phyloP scores from a whole-genome alignment of 768 basidiomycete species.

The Pleurotus salmoneostramineus region DNA sequence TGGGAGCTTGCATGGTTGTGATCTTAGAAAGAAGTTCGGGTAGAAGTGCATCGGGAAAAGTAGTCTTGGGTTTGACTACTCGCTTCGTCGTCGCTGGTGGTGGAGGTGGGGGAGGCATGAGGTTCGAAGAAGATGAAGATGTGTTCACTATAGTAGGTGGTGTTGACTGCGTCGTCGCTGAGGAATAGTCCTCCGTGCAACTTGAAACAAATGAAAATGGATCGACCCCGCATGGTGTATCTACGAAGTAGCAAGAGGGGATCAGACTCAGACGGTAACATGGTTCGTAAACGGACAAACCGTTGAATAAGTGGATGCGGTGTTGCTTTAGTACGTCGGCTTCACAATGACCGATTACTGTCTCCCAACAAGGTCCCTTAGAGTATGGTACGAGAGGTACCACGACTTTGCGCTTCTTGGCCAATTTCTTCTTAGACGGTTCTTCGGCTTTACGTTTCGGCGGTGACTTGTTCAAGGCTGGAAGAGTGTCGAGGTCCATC shows the following conservation, averaged over 20 bases:
- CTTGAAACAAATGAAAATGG: slow-evolving; percentile 73
- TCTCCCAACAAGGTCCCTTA: slow-evolving; percentile 84
- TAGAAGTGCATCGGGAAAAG: slow-evolving; percentile 68
- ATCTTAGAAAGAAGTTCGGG: slow-evolving; percentile 62
- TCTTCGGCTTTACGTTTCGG: slow-evolving; percentile 69
- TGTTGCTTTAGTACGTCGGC: slow-evolving; percentile 72
- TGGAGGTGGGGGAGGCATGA: slow-evolving; percentile 11
- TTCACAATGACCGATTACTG: slow-evolving; percentile 57
- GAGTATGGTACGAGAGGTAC: slow-evolving; percentile 75
- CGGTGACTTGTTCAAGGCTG: slow-evolving; percentile 24
- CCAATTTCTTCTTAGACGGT: slow-evolving; percentile 45
- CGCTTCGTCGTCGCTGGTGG: slow-evolving; percentile 22
- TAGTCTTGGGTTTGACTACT: slow-evolving; percentile 40
- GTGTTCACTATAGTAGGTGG: slow-evolving; percentile 10
- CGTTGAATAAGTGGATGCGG: slow-evolving; percentile 80
- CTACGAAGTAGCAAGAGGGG: slow-evolving; percentile 30
- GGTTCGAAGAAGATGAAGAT: slow-evolving; percentile 10
- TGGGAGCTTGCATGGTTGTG: slow-evolving; percentile 53
- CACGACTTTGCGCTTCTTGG: slow-evolving; percentile 75
- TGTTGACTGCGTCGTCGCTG: slow-evolving; percentile 11
- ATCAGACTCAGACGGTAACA: neutral
- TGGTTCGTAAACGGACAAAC: slow-evolving; percentile 31
- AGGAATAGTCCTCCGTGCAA: slow-evolving; percentile 25
- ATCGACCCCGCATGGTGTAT: slow-evolving; percentile 68
- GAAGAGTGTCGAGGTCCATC: slow-evolving; percentile 29